Conservation (phyloP, 495 filamentous ascomycete species). For the Thermothielavioides terrestris region DNA sequence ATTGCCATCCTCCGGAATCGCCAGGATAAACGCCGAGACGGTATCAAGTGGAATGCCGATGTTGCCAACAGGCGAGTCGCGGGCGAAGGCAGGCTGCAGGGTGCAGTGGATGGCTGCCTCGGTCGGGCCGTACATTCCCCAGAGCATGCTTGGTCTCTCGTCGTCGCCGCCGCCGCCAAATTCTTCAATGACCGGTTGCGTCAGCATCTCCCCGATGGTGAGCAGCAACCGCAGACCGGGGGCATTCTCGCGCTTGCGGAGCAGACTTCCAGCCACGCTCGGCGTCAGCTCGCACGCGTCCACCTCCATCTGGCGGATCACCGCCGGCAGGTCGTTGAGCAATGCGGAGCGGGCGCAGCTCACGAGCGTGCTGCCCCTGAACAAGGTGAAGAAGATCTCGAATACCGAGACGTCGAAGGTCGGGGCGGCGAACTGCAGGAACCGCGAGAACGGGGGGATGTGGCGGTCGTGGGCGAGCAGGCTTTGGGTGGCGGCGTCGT, state of each 20-base stretch:
- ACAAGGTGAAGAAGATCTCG: constrained; percentile 77
- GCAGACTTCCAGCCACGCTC: constrained; percentile 62
- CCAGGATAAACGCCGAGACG: constrained; percentile 64
- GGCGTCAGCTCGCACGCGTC: constrained; percentile 80
- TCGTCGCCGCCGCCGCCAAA: constrained; percentile 48
- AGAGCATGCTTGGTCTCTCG: constrained; percentile 45
- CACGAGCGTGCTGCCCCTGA: constrained; percentile 61
- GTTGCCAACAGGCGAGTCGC: constrained; percentile 46
- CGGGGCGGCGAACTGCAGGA: constrained; percentile 79
- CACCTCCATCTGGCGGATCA: constrained; percentile 54
- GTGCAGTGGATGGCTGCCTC: constrained; percentile 71
- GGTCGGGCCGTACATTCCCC: constrained; percentile 83
- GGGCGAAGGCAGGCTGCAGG: constrained; percentile 29
- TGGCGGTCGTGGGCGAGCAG: constrained; percentile 67
- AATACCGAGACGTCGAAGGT: constrained; percentile 87
- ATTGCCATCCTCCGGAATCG: constrained; percentile 20
- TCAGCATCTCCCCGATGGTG: constrained; percentile 86
- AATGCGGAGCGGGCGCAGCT: constrained; percentile 54
- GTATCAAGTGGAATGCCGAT: constrained; percentile 68
- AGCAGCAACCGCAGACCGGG: constrained; percentile 57
- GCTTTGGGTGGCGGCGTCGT: constrained; percentile 65
- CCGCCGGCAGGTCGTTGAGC: constrained; percentile 58
- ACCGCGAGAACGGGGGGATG: constrained; percentile 62
- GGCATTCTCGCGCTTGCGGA: constrained; percentile 50
- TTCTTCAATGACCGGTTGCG: constrained; percentile 57